Percentiles rank a stretch among this genome's conserved stretches.
Evolutionary conservation across 1,284 basidiomycete genomes (phyloP).

Genomic region (Polyporus tsugae): DNA sequence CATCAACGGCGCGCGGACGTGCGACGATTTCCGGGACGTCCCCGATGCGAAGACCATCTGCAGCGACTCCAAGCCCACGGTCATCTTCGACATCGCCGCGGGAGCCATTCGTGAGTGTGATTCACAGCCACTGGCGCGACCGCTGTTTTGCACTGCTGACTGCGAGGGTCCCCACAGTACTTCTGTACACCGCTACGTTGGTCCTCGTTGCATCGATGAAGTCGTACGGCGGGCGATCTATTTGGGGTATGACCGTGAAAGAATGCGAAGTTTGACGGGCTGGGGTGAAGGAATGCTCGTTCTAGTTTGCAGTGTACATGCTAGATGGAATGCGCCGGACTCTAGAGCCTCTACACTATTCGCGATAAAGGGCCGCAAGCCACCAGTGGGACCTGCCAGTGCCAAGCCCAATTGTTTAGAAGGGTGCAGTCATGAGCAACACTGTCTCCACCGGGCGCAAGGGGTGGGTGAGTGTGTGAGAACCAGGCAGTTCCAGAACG

Average conservation of each 20-base stretch:
- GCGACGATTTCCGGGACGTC: constrained; percentile 3
- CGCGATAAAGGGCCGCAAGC: too few relatives aligned
- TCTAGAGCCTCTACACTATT: too few relatives aligned
- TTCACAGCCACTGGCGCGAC: not conserved
- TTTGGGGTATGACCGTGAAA: constrained; percentile 4
- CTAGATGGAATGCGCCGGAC: not conserved
- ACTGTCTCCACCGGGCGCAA: too few relatives aligned
- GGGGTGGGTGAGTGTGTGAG: too few relatives aligned
- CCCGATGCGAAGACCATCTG: constrained; percentile 19
- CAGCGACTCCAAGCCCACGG: constrained; percentile 17
- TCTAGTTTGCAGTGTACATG: not conserved
- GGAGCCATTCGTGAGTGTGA: constrained; percentile 16
- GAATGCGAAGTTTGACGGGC: not conserved
- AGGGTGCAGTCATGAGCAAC: too few relatives aligned
- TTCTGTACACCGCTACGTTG: not conserved
- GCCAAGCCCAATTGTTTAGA: too few relatives aligned
- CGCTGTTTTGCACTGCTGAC: not conserved
- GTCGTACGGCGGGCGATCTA: not conserved
- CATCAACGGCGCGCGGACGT: constrained; percentile 3
- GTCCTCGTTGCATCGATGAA: not conserved
- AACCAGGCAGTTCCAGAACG: too few relatives aligned
- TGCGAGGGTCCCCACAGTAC: not conserved
- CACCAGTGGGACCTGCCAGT: too few relatives aligned
- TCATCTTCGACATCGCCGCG: constrained; percentile 18
- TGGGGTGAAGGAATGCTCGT: not conserved